Evolutionary conservation across 768 basidiomycete species (phyloP).

Genomic region (Phaeotremella fagi): DNA sequence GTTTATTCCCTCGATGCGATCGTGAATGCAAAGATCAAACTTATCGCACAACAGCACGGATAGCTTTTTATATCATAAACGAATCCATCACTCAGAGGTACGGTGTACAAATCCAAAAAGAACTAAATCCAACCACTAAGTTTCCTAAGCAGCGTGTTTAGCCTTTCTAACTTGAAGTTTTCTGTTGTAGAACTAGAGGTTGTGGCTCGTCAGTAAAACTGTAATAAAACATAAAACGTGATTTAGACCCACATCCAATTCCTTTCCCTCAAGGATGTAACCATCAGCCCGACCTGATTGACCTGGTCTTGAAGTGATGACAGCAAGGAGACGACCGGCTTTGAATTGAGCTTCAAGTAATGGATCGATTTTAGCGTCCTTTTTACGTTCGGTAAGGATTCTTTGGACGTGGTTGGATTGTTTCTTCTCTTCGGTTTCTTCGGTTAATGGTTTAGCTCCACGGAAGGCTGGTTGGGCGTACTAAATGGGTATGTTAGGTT

Average conservation of each 20-base stretch:
- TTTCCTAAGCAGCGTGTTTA: constrained; percentile 66
- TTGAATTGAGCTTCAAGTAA: constrained; percentile 84
- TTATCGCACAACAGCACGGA: no score
- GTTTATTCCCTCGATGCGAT: no score
- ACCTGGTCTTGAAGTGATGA: constrained; percentile 89
- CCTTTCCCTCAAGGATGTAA: constrained; percentile 96
- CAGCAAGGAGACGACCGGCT: constrained; percentile 91
- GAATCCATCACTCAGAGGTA: constrained; percentile 17
- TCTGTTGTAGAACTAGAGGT: constrained; percentile 81
- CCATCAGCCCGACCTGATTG: constrained; percentile 96
- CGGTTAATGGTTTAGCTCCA: constrained; percentile 58
- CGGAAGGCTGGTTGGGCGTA: constrained; percentile 94
- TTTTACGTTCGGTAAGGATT: constrained; percentile 80
- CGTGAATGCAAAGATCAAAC: no score
- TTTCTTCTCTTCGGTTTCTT: constrained; percentile 61
- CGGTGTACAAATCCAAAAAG: constrained; percentile 9
- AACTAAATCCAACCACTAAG: not conserved
- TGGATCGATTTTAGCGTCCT: constrained; percentile 87
- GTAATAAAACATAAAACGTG: constrained; percentile 15
- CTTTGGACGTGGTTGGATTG: constrained; percentile 87
- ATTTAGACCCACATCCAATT: constrained; percentile 69
- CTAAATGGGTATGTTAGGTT: constrained; percentile 50
- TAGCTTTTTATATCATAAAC: constrained; percentile 1
- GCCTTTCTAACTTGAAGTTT: constrained; percentile 90
- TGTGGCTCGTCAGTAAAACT: no score